Evolutionary conservation across 768 basidiomycete genomes (phyloP), one percentile per base, ranked within the genome.

Genomic region (Boletus rufocinnamomeus): DNA sequence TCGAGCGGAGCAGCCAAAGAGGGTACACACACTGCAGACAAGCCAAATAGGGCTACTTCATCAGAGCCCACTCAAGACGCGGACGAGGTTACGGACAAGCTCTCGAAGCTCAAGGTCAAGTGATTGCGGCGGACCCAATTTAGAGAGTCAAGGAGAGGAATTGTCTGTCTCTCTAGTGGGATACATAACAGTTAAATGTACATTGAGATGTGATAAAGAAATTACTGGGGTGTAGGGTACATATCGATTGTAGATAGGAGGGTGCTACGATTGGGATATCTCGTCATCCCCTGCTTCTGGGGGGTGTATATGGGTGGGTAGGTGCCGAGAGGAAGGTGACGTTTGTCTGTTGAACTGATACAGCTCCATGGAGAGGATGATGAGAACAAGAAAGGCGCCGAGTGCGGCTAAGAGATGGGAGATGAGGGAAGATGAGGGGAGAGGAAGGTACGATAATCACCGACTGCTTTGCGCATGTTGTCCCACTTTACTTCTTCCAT

Each of bases 401-500:
- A 92, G 77, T 2, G 87, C 82, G 35, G 81, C 89, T 91, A 52
- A 14, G 53, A 47, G 30, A 34, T 3, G 45, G 14, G 25, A n/a
- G 7, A 32, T 67, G 27, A 65, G 60, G 21, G 16, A 47, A 30
- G 3, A 14, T 2, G 37, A 16, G 19, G 9, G 3, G 3, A 23
- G 21, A 57, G 34, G 10, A 3, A 16, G 14, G 10, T 19, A 45
- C 0, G 50, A 28, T 21, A 82, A 85, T 72, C 64, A 89, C 91
- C 76, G 54, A 94, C 90, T 54, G 89, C 86, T 57, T 85, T 84
- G 51, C 90, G 85, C 85, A 93, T 91, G 60, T 91, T 94, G 64
- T 91, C 84, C 92, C 93, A 94, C 68, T 87, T 91, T 34, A 88
- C 86, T 66, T 92, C 90, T 70, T 94, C 92, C 55, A 93, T 87